Percentiles rank a stretch among this genome's conserved stretches.
Evolutionary conservation across 768 basidiomycete genomes (phyloP).

Genomic region (Leccinum uliginosum): DNA sequence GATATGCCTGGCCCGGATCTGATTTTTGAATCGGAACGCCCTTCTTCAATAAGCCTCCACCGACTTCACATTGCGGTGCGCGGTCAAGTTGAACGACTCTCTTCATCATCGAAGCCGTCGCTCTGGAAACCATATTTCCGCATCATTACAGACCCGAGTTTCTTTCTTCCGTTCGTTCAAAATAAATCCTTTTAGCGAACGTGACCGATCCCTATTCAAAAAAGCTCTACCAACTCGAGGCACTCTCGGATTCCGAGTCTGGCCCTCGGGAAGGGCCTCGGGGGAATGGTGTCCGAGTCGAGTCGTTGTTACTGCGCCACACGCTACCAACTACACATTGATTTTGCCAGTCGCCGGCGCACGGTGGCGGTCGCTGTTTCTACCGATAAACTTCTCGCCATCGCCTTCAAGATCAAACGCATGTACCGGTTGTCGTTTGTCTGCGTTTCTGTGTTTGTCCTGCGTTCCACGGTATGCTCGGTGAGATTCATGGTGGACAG

Average conservation of each 20-base stretch:
- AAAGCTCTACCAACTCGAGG: background rate
- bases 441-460: background rate
- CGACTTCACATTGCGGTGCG: background rate
- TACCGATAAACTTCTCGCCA: background rate
- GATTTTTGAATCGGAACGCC: background rate
- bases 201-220: background rate
- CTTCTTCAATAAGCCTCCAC: background rate
- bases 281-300: background rate
- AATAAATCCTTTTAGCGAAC: background rate
- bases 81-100: too few species aligned
- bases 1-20: background rate
- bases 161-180: background rate
- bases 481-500: background rate
- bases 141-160: background rate
- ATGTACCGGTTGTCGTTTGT: too few species aligned
- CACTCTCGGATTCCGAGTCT: background rate
- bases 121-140: background rate
- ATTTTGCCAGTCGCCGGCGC: background rate
- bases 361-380: too few species aligned
- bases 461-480: background rate
- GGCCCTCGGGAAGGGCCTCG: background rate
- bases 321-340: background rate
- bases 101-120: background rate
- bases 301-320: background rate
- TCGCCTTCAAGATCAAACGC: too few species aligned